Conservation (phyloP, 2,329 filamentous ascomycete species). For the Dichotomopilus funicola region DNA sequence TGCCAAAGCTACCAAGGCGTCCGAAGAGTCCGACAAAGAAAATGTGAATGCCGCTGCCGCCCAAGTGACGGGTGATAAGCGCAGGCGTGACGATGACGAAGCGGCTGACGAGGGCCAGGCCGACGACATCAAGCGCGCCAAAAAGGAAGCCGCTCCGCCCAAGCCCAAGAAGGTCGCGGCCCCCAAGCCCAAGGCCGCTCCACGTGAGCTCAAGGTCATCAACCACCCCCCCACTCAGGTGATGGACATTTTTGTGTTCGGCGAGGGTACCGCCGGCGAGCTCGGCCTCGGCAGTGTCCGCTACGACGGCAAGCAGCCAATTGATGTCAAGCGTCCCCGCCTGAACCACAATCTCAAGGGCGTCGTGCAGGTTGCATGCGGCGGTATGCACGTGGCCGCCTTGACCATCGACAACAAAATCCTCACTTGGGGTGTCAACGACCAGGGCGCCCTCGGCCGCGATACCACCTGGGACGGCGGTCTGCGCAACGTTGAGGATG, state of each 20-base stretch:
- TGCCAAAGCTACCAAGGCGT: slow-evolving; percentile 13
- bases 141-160: slow-evolving; percentile 20
- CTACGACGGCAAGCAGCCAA: slow-evolving; percentile 50
- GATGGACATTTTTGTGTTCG: slow-evolving; percentile 73
- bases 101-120: slow-evolving; percentile 15
- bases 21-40: slow-evolving; percentile 23
- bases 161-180: slow-evolving; percentile 36
- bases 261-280: slow-evolving; percentile 74
- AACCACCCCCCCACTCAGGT: slow-evolving; percentile 57
- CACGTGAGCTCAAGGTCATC: slow-evolving; percentile 35
- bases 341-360: slow-evolving; percentile 58
- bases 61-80: slow-evolving; percentile 25
- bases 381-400: slow-evolving; percentile 75
- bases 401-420: slow-evolving; percentile 76
- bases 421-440: slow-evolving; percentile 82
- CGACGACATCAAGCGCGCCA: slow-evolving; percentile 21
- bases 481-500: slow-evolving; percentile 45
- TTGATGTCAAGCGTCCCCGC: slow-evolving; percentile 70
- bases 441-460: slow-evolving; percentile 72
- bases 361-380: slow-evolving; percentile 69
- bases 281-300: slow-evolving; percentile 69
- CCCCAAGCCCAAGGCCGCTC: slow-evolving; percentile 17
- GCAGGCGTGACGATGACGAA: slow-evolving; percentile 22
- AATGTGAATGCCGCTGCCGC: slow-evolving; percentile 17
- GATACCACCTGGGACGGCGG: slow-evolving; percentile 60